Evolutionary conservation across 2,329 filamentous ascomycete species (phyloP).

Genomic region (Corniculantispora saksenae): DNA sequence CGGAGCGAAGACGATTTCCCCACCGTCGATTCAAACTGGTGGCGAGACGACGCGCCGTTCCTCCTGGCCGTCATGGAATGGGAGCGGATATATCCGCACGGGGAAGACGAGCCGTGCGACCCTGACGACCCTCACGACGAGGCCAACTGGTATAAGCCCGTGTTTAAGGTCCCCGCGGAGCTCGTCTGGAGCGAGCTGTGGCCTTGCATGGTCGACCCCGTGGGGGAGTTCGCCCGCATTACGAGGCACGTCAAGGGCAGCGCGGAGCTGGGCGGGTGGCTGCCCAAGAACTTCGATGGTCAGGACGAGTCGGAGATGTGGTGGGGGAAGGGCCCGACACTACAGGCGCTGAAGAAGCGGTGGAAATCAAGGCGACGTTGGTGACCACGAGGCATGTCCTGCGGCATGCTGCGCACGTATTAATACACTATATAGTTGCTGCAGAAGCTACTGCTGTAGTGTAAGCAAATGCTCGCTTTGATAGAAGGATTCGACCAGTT

Average conservation of each 20-base stretch:
- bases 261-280: constrained; percentile 17
- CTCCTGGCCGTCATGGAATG: constrained; percentile 21
- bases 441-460: too few relatives aligned
- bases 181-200: constrained; percentile 23
- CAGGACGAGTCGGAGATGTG: constrained; percentile 7
- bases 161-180: constrained; percentile 26
- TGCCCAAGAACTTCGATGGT: constrained; percentile 2
- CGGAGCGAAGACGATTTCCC: constrained; percentile 11
- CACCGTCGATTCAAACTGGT: constrained; percentile 13
- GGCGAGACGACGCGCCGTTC: constrained; percentile 21
- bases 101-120: constrained; percentile 18
- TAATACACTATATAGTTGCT: too few relatives aligned
- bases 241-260: constrained; percentile 20
- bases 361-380: background rate
- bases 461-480: too few relatives aligned
- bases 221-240: background rate
- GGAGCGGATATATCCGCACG: constrained; percentile 17
- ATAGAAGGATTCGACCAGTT: too few relatives aligned
- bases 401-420: too few relatives aligned
- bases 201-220: constrained; percentile 13
- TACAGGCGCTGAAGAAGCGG: constrained; percentile 22
- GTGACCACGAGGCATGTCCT: background rate
- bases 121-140: constrained; percentile 16
- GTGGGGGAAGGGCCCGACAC: constrained; percentile 18
- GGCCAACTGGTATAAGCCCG: constrained; percentile 23